Evolutionary conservation across 1,139 yeast genomes (phyloP).

Genomic region (Hansenula sp.): DNA sequence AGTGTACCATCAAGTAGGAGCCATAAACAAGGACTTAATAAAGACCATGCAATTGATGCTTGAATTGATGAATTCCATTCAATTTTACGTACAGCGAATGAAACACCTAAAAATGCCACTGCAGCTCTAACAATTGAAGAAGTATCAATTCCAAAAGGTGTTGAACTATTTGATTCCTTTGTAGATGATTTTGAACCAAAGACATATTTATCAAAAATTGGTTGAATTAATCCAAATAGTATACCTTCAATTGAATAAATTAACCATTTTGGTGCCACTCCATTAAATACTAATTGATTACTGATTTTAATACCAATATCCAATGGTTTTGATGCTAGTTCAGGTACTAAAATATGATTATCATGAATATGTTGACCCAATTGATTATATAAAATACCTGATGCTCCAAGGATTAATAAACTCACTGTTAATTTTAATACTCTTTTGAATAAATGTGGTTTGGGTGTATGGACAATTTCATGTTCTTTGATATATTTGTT

Average conservation of each 20-base stretch:
- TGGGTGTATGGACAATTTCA: not conserved
- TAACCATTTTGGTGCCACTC: constrained; percentile 26
- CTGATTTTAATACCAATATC: constrained; percentile 24
- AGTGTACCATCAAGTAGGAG: constrained; percentile 70
- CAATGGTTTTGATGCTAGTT: constrained; percentile 30
- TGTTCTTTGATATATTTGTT: not conserved
- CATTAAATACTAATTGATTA: constrained; percentile 19
- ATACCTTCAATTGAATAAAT: constrained; percentile 54
- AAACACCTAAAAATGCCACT: constrained; percentile 77
- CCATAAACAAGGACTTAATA: constrained; percentile 80
- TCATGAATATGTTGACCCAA: constrained; percentile 47
- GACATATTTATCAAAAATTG: constrained; percentile 42
- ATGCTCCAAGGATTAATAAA: constrained; percentile 33
- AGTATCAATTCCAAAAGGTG: constrained; percentile 24
- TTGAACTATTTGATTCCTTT: not conserved
- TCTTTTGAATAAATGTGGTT: constrained; percentile 1
- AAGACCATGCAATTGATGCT: constrained; percentile 70
- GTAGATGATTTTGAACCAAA: constrained; percentile 16
- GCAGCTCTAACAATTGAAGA: constrained; percentile 51
- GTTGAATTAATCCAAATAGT: constrained; percentile 57
- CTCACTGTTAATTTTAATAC: constrained; percentile 14
- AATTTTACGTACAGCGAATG: constrained; percentile 76
- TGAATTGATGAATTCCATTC: constrained; percentile 78
- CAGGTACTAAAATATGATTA: constrained; percentile 37
- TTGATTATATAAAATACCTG: constrained; percentile 48